Base-by-base conservation (phyloP, 495 filamentous ascomycete genomes). In the Trichoderma orchidacearum region DNA sequence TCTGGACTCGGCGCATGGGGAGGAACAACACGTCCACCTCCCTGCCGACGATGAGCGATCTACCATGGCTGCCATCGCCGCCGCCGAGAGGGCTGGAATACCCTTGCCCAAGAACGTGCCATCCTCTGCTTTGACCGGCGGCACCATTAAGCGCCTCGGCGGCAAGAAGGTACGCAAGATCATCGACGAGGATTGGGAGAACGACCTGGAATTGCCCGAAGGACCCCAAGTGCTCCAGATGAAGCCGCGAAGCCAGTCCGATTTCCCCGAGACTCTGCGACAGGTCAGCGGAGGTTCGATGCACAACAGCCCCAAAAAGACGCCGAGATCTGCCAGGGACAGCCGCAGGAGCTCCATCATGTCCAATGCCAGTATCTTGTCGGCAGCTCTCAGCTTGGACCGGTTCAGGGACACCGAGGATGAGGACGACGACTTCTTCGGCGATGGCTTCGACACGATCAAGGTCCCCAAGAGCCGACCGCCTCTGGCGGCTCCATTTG, bases 131-230 rank as follows among this genome's bases (percentile, higher is more conserved):
- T 76, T 98, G 38, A 77, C 95, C 61, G 93, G 92, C 41, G 93
- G 93, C 51, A 90, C 90, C 11, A 98, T 98, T 66, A 96, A 95
- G 73, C 76, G 90, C 64, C 75, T 98, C 6, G 90, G 90, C 48
- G 86, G 83, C 61, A 84, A 84, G 63, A 93, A 89, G 61, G 78
- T 83, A 45, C 86, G 83, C 64, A 87, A 85, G 68, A 83, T 87
- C 58, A 70, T 79, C 41, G 75, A 85, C 62, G 93, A 96, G 67
- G 92, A 95, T 68, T 96, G 91, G 87, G 85, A 81, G 50, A 88
- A 95, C 58, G 93, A 97, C 64, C 72, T 98, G 52, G 90, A 95
- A 59, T 72, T 96, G 38, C 87, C 90, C 1, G 74, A 73, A 38
- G 68, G 71, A 31, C 80, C 81, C 50, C 75, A 74, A 41, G 66